A percentile compares a stretch with the other conserved stretches of the same genome.
These are phyloP conservation scores for Cyathus pygmaeus DNA, from an alignment of 1,284 basidiomycete genomes.

Conservation along the genomic window DNA sequence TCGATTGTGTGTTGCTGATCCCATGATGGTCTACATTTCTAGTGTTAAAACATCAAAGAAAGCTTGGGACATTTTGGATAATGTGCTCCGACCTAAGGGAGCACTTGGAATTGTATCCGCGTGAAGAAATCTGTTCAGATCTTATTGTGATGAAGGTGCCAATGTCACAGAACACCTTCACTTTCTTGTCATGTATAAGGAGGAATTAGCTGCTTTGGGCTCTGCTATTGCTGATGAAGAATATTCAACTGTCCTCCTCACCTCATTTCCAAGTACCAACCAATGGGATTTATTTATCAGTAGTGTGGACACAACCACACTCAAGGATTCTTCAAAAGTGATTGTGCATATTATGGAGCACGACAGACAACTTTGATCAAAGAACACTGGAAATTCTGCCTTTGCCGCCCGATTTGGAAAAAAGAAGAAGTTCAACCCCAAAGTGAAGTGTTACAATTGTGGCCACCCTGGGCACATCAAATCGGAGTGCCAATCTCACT, in stretches of 20 bases:
- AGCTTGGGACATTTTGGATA: not conserved
- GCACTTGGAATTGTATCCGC: not conserved
- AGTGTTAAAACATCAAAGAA: not conserved
- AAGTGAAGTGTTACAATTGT: not conserved
- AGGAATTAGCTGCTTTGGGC: not conserved
- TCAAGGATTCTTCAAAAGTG: not conserved
- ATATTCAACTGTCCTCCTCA: not conserved
- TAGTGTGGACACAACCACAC: not conserved
- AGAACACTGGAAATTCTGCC: not conserved
- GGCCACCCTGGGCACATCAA: not conserved
- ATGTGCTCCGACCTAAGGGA: not conserved
- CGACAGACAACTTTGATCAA: not conserved
- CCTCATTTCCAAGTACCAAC: not conserved
- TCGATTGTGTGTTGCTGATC: not conserved
- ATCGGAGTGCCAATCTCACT: conserved; percentile 15
- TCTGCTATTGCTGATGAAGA: not conserved
- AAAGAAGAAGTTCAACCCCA: not conserved
- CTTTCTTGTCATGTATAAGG: not conserved
- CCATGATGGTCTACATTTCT: not conserved
- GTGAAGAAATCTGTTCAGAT: not conserved
- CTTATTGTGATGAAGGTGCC: not conserved
- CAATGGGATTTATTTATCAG: not conserved
- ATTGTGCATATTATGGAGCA: not conserved
- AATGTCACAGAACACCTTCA: not conserved
- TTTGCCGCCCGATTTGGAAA: not conserved